Evolutionary conservation across 768 basidiomycete species (phyloP).

Genomic region (Antrodiella citrinella): DNA sequence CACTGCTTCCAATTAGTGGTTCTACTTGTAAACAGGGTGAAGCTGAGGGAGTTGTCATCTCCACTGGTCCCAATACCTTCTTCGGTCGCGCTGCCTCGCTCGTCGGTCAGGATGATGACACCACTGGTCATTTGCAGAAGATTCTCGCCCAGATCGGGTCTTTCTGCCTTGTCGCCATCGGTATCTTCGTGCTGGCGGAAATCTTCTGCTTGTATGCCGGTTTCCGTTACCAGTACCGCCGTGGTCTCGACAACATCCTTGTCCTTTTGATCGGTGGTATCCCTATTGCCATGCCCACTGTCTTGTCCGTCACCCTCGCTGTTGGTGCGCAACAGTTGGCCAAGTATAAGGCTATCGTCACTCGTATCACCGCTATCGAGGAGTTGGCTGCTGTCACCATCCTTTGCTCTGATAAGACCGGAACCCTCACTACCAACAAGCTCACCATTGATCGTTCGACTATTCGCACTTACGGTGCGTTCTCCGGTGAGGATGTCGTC

Average conservation of each 20-base stretch:
- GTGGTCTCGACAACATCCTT: conserved; percentile 94
- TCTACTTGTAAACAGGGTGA: conserved; percentile 99
- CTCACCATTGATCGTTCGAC: conserved; percentile 93
- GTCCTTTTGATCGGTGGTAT: conserved; percentile 99
- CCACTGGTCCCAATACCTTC: conserved; percentile 96
- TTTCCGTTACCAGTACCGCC: conserved; percentile 86
- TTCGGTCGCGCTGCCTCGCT: conserved; percentile 98
- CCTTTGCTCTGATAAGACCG: conserved; percentile 98
- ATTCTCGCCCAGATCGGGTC: conserved; percentile 97
- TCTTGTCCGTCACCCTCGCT: conserved; percentile 94
- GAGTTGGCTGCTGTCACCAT: conserved; percentile 98
- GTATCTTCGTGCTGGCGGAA: conserved; percentile 91
- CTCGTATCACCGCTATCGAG: conserved; percentile 98
- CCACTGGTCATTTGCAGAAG: conserved; percentile 96
- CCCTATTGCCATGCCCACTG: conserved; percentile 99
- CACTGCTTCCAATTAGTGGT: conserved; percentile 41
- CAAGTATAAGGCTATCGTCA: conserved; percentile 99
- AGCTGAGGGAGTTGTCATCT: conserved; percentile 97
- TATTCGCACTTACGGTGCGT: conserved; percentile 84
- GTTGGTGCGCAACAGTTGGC: conserved; percentile 98
- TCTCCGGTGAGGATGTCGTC: conserved; percentile 85
- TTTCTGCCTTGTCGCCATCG: conserved; percentile 95
- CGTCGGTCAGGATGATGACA: conserved; percentile 96
- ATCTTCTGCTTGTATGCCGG: conserved; percentile 91
- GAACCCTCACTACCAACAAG: conserved; percentile 98